These are phyloP conservation scores for Casuarina glauca DNA, from an alignment of 306 rosid genomes.

Conservation along the genomic window DNA sequence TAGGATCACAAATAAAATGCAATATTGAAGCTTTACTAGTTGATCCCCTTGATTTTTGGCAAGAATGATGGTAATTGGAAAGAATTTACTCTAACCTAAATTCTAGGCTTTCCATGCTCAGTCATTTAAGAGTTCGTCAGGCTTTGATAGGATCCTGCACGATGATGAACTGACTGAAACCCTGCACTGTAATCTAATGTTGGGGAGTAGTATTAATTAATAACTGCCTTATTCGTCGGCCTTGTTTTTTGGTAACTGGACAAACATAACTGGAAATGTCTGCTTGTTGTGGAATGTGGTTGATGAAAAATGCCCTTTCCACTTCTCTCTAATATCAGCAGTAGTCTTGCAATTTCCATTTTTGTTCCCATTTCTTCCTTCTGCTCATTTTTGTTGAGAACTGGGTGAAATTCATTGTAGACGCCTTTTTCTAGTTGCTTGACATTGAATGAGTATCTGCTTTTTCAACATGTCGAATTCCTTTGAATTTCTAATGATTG, in stretches of 20 bases:
- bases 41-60: neutral
- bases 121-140: neutral
- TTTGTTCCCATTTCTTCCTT: neutral
- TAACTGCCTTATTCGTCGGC: too few species aligned
- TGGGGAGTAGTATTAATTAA: neutral
- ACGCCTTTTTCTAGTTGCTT: neutral
- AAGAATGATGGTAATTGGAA: neutral
- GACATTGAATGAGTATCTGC: neutral
- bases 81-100: neutral
- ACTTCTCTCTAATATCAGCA: neutral
- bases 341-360: neutral
- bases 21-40: neutral
- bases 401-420: neutral
- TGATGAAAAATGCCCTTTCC: neutral
- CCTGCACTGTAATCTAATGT: neutral
- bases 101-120: too few species aligned
- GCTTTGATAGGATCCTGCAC: neutral
- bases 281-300: neutral
- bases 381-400: neutral
- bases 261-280: neutral
- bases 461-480: neutral
- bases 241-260: neutral
- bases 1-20: neutral
- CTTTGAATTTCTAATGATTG: constrained; percentile 14
- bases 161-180: neutral